Evolutionary conservation across 768 basidiomycete genomes (phyloP).

Genomic region (Naganishia randhawae): DNA sequence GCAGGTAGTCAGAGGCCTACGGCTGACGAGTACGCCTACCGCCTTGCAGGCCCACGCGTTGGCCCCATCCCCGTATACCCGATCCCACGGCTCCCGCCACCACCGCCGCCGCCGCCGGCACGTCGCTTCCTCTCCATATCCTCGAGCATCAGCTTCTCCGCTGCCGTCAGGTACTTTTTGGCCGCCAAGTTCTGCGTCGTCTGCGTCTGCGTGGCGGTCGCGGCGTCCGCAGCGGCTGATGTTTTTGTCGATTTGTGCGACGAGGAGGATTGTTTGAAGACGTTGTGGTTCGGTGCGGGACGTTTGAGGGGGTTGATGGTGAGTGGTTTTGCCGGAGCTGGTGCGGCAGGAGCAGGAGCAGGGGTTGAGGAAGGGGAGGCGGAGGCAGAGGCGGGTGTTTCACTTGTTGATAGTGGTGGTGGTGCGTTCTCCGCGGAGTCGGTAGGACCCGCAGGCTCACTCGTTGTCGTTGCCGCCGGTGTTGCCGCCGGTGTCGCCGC

Average conservation of each 20-base stretch:
- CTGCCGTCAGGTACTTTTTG: conserved; percentile 68
- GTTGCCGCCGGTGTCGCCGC: conserved; percentile 26
- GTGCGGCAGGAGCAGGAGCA: conserved; percentile 3
- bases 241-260: conserved; percentile 44
- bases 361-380: conserved; percentile 17
- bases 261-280: conserved; percentile 54
- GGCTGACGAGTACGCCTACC: too few relatives aligned
- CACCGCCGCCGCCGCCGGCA: neutral
- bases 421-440: too few relatives aligned
- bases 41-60: conserved; percentile 9
- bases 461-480: conserved; percentile 39
- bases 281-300: conserved; percentile 57
- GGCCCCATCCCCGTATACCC: conserved; percentile 43
- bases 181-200: conserved; percentile 6
- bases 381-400: conserved; percentile 47
- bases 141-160: conserved; percentile 80
- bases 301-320: conserved; percentile 40
- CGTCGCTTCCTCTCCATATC: conserved; percentile 85
- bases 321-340: conserved; percentile 30
- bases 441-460: too few relatives aligned
- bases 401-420: too few relatives aligned
- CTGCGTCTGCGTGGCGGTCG: conserved; percentile 37
- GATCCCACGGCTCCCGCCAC: conserved; percentile 22
- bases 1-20: too few relatives aligned
- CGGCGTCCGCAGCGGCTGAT: conserved; percentile 45